These are phyloP conservation scores for Arabidopsis hybrid DNA, from an alignment of 441 rosid genomes.

Conservation along the genomic window DNA sequence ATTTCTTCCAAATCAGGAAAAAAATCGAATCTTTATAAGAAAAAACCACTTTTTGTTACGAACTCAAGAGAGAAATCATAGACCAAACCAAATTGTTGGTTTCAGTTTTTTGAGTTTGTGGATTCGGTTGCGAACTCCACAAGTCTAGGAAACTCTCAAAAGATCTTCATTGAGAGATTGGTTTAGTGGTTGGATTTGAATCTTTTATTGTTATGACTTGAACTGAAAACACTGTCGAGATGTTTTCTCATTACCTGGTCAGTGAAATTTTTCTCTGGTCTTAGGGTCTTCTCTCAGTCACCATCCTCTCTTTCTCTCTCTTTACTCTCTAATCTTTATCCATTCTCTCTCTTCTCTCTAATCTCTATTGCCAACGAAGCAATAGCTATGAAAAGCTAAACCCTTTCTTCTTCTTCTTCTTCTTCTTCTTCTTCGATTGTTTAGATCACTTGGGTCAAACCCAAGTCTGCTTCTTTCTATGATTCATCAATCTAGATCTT, in stretches of 20 bases:
- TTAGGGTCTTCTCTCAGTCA: slow-evolving; percentile 42
- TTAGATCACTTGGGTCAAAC: slow-evolving; percentile 40
- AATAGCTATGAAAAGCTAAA: slow-evolving; percentile 45
- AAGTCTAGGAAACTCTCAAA: slow-evolving; percentile 29
- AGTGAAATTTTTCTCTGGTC: slow-evolving; percentile 42
- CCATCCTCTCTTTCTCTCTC: slow-evolving; percentile 42
- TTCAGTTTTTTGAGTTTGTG: slow-evolving; percentile 3
- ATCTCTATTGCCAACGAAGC: slow-evolving; percentile 45
- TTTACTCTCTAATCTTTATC: slow-evolving; percentile 39
- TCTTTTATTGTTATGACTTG: neutral
- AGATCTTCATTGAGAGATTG: slow-evolving; percentile 17
- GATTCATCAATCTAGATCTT: slow-evolving; percentile 42
- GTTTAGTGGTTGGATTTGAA: slow-evolving; percentile 24
- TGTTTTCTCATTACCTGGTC: slow-evolving; percentile 16
- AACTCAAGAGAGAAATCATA: too few relatives aligned
- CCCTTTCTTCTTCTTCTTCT: slow-evolving; percentile 31
- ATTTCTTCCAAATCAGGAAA: slow-evolving; percentile 10
- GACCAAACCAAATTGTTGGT: neutral
- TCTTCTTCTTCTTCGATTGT: slow-evolving; percentile 28
- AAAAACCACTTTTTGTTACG: neutral
- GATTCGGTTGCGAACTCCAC: slow-evolving; percentile 42
- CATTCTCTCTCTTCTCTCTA: slow-evolving; percentile 35
- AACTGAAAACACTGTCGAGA: slow-evolving; percentile 31
- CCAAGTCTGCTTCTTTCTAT: slow-evolving; percentile 23
- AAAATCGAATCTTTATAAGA: neutral